Evolutionary conservation across 176 grass and related monocot genomes (phyloP).

Genomic region (Carex scoparia): DNA sequence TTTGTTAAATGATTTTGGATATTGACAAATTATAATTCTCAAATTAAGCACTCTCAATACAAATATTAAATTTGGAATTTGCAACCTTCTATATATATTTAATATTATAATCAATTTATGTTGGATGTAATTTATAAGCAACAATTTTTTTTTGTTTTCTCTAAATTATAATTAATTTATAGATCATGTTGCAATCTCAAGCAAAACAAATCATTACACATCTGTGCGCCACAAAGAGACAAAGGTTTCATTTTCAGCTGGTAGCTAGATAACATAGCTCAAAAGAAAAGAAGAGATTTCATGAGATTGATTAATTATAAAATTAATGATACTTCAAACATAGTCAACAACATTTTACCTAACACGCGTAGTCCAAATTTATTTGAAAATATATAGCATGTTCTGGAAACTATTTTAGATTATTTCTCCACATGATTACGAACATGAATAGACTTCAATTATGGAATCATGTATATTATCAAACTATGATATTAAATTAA

Average conservation of each 20-base stretch:
- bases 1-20: neutral
- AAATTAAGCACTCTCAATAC: neutral
- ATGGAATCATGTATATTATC: neutral
- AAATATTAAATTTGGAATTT: neutral
- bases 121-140: neutral
- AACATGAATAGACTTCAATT: neutral
- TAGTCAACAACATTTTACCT: neutral
- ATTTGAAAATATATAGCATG: neutral
- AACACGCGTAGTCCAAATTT: neutral
- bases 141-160: neutral
- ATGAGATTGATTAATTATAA: neutral
- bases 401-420: slow-evolving; percentile 13
- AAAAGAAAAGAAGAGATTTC: neutral
- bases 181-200: neutral
- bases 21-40: neutral
- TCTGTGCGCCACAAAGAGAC: neutral
- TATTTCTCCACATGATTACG: neutral
- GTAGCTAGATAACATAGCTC: neutral
- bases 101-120: neutral
- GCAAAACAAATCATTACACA: neutral
- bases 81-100: neutral
- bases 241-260: neutral
- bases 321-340: neutral
- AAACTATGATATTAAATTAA: neutral
- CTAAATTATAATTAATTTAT: neutral